Evolutionary conservation across 495 filamentous ascomycete genomes (phyloP).

Genomic region (Neurospora sp.): DNA sequence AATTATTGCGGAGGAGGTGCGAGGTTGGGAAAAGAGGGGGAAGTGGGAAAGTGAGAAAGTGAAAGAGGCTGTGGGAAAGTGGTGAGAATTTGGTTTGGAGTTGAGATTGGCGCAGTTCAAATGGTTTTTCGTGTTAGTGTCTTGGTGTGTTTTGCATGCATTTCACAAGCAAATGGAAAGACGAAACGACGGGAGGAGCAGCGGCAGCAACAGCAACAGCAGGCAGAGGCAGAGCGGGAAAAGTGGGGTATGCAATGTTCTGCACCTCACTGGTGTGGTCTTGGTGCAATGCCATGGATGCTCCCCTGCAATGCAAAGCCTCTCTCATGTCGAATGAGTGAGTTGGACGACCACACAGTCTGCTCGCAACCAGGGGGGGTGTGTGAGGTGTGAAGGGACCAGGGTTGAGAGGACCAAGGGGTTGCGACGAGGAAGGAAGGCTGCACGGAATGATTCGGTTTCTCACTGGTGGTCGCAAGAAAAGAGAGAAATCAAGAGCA

Average conservation of each 20-base stretch:
- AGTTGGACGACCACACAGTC: neutral
- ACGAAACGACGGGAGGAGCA: neutral
- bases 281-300: neutral
- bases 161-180: neutral
- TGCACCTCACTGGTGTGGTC: neutral
- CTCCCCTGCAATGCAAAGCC: neutral
- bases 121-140: neutral
- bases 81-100: neutral
- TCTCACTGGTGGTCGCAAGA: neutral
- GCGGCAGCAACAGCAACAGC: neutral
- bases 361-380: neutral
- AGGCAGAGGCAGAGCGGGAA: constrained; percentile 2
- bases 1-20: neutral
- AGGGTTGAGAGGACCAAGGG: constrained; percentile 1
- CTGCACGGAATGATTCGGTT: neutral
- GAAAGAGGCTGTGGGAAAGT: neutral
- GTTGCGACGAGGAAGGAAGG: constrained; percentile 3
- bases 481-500: neutral
- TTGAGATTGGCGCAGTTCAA: neutral
- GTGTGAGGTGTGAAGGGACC: neutral
- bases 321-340: neutral
- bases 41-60: constrained; percentile 9
- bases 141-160: neutral
- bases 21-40: constrained; percentile 1
- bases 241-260: constrained; percentile 9